Conservation (phyloP, 306 rosid genomes). For the Vigna hirtella region DNA sequence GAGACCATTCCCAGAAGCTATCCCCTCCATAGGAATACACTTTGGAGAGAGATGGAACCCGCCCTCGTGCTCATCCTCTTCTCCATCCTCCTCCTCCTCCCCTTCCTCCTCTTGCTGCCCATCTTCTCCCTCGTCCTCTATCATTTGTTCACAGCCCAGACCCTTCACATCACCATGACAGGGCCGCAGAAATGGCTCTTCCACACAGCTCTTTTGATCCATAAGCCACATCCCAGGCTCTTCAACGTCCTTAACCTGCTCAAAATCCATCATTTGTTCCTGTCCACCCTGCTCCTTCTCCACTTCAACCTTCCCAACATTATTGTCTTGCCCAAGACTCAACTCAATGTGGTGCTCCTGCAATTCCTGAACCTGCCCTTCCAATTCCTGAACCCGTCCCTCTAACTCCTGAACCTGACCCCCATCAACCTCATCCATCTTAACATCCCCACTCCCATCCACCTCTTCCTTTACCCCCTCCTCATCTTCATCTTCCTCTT, state of each 20-base stretch:
- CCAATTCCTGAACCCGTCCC: constrained; percentile 35
- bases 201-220: constrained; percentile 50
- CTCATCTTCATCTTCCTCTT: constrained; percentile 52
- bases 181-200: constrained; percentile 59
- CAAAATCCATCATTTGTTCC: constrained; percentile 64
- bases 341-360: constrained; percentile 66
- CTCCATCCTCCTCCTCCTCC: constrained; percentile 53
- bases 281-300: constrained; percentile 51
- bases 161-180: constrained; percentile 58
- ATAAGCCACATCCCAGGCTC: constrained; percentile 61
- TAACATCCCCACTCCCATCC: constrained; percentile 51
- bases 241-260: constrained; percentile 59
- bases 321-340: constrained; percentile 66
- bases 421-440: constrained; percentile 53
- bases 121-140: constrained; percentile 52
- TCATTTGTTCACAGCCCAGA: constrained; percentile 47
- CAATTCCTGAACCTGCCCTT: constrained; percentile 49
- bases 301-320: constrained; percentile 46
- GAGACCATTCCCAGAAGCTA: constrained; percentile 68
- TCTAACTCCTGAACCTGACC: constrained; percentile 12
- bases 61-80: constrained; percentile 60
- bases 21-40: constrained; percentile 65
- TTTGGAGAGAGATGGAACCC: constrained; percentile 68
- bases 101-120: constrained; percentile 47
- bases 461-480: constrained; percentile 46